Percentiles rank a stretch among this genome's conserved stretches.
These are phyloP conservation scores for Pyricularia pennisetigena DNA, from an alignment of 2,329 filamentous ascomycete genomes.

Conservation along the genomic window DNA sequence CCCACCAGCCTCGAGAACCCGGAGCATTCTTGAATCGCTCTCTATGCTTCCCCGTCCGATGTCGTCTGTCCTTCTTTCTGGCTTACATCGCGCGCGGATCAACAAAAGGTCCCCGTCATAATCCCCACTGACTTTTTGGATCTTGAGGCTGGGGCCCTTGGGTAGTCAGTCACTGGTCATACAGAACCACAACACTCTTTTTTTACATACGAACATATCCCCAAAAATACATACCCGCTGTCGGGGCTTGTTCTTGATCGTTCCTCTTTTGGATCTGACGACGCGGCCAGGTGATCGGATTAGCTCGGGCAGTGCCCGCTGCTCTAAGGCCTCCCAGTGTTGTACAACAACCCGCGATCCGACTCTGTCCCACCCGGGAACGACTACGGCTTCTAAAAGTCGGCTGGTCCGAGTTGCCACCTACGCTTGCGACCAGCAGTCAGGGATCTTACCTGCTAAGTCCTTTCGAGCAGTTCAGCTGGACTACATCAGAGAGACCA, in stretches of 20 bases:
- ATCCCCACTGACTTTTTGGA: not conserved
- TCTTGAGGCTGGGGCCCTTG: conserved; percentile 7
- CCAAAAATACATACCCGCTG: not conserved
- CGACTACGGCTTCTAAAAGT: not conserved
- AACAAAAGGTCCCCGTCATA: not conserved
- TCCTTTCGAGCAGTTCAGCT: not conserved
- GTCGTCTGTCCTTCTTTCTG: not conserved
- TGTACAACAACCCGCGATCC: not conserved
- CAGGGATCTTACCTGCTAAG: not conserved
- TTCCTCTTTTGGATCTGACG: not conserved
- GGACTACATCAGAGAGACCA: not conserved
- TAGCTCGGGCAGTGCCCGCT: not conserved
- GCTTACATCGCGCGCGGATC: not conserved
- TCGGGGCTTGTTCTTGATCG: not conserved
- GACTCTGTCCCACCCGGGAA: not conserved
- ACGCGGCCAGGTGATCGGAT: not conserved
- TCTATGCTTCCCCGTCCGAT: not conserved
- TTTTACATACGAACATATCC: not conserved
- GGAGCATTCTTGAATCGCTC: not conserved
- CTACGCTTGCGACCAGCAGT: not conserved
- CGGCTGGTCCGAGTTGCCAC: not conserved
- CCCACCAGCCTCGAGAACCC: not conserved
- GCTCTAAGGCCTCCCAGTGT: not conserved
- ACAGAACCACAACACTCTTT: not conserved
- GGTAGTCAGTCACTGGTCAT: not conserved